Conservation (phyloP, 768 basidiomycete species). For the Boletus subcaerulescens region DNA sequence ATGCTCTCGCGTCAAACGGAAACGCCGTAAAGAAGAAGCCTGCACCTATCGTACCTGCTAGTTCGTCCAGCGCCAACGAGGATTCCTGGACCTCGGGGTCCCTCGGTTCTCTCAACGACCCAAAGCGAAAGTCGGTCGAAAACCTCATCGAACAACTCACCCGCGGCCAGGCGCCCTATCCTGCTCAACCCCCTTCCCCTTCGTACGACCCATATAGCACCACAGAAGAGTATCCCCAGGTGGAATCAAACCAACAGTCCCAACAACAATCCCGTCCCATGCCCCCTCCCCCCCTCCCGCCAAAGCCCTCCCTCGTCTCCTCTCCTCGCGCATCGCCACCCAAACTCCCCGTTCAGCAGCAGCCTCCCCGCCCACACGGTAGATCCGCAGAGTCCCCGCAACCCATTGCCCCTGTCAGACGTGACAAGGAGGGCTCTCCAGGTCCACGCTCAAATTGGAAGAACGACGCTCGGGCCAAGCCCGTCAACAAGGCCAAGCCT, state of each 20-base stretch:
- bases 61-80: conserved; percentile 47
- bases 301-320: conserved; percentile 47
- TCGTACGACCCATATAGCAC: conserved; percentile 35
- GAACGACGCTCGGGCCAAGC: conserved; percentile 37
- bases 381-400: conserved; percentile 51
- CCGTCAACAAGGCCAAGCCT: conserved; percentile 40
- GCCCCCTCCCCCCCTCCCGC: conserved; percentile 57
- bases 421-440: conserved; percentile 73
- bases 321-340: conserved; percentile 69
- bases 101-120: conserved; percentile 33
- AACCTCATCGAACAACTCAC: conserved; percentile 75
- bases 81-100: conserved; percentile 53
- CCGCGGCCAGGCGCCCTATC: conserved; percentile 38
- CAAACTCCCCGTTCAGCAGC: conserved; percentile 51
- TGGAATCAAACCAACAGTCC: conserved; percentile 30
- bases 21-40: conserved; percentile 66
- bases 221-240: conserved; percentile 47
- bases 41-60: conserved; percentile 44
- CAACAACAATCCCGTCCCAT: conserved; percentile 38
- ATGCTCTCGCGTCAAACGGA: conserved; percentile 59
- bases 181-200: conserved; percentile 38
- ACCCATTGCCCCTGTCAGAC: conserved; percentile 38
- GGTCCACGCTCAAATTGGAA: conserved; percentile 49
- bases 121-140: conserved; percentile 81
- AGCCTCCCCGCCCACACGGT: conserved; percentile 40